Evolutionary conservation across 768 basidiomycete species (phyloP), one percentile per base, ranked within the genome.

Genomic region (Phallus indusiatus): DNA sequence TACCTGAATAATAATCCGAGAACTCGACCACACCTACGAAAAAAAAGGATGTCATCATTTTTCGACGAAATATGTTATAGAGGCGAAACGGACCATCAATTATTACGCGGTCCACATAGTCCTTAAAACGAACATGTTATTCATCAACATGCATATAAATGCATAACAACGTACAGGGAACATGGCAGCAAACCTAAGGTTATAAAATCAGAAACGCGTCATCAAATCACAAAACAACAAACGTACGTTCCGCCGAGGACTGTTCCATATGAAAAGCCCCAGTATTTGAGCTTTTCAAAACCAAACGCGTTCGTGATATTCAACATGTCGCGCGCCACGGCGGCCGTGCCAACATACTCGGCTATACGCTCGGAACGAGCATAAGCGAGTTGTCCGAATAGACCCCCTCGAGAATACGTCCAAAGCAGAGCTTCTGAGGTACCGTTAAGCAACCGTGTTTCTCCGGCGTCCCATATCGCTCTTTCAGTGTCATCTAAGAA

Each of bases 31-130:
- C 57, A 46, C 55, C 55, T 56, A n/a, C n/a, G n/a, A 10, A 42
- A 42, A n/a, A 12, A 42, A 14, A 10, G 3, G n/a, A 42, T 28
- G 4, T 2, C 28, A 11, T 42, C 4, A 42, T 3, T 3, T 14
- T 2, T 2, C 2, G 42, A 42, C 4, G 42, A n/a, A 11, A 11
- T 42, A 10, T 42, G 42, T 2, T 10, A 42, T 42, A 14, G 4
- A 42, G 42, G 42, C 7, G 28, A n/a, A 48, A 51, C 55, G 14
- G 2, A 56, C 71, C 74, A 55, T 74, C 73, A 33, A 73, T 65
- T n/a, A 69, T 59, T 1, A 74, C 37, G 18, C 73, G 68, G 14
- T 66, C 71, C 8, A 74, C 65, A 20, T 70, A 67, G 57, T 72
- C 68, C 70, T 68, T 22, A 42, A 3, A 1, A 54, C 18, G 50